A percentile compares a stretch with the other conserved stretches of the same genome.
phyloP scores from a whole-genome alignment of 2,329 filamentous ascomycete genomes.

The Neodidymelliopsis sp. region DNA sequence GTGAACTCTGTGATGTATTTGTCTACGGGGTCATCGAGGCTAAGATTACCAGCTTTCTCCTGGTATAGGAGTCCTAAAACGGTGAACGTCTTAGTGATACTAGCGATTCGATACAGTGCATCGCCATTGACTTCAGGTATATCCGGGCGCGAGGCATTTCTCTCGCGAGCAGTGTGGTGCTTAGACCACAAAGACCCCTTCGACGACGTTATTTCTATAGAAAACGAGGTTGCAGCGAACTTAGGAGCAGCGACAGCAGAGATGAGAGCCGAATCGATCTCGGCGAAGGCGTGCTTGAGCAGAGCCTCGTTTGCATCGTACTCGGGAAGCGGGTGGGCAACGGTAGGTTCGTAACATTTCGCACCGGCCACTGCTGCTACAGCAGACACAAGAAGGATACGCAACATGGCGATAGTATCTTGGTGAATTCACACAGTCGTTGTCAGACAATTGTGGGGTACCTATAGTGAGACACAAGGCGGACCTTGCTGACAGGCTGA shows the following conservation, averaged over 20 bases:
- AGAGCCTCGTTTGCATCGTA: constrained; percentile 38
- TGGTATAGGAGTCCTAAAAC: constrained; percentile 44
- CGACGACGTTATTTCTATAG: constrained; percentile 51
- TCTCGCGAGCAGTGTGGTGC: constrained; percentile 49
- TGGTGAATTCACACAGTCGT: no score
- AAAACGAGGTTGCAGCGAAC: constrained; percentile 49
- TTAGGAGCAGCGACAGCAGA: constrained; percentile 36
- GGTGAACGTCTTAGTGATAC: constrained; percentile 48
- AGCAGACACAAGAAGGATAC: neutral
- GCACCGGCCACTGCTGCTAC: constrained; percentile 21
- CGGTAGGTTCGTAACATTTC: constrained; percentile 47
- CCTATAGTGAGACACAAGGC: no score
- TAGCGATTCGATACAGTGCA: constrained; percentile 52
- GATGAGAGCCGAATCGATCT: constrained; percentile 37
- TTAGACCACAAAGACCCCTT: constrained; percentile 49
- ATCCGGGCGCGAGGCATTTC: constrained; percentile 49
- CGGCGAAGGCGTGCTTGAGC: constrained; percentile 39
- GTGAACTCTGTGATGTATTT: constrained; percentile 44
- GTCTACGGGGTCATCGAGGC: constrained; percentile 44
- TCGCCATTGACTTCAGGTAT: constrained; percentile 47
- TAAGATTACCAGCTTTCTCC: constrained; percentile 44
- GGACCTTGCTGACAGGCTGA: no score
- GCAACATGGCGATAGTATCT: neutral
- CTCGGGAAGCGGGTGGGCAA: constrained; percentile 50
- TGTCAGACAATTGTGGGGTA: no score